A percentile compares a stretch with the other conserved stretches of the same genome.
These are phyloP conservation scores for Scutellaria minor DNA, from an alignment of 257 asterid genomes.

Conservation along the genomic window DNA sequence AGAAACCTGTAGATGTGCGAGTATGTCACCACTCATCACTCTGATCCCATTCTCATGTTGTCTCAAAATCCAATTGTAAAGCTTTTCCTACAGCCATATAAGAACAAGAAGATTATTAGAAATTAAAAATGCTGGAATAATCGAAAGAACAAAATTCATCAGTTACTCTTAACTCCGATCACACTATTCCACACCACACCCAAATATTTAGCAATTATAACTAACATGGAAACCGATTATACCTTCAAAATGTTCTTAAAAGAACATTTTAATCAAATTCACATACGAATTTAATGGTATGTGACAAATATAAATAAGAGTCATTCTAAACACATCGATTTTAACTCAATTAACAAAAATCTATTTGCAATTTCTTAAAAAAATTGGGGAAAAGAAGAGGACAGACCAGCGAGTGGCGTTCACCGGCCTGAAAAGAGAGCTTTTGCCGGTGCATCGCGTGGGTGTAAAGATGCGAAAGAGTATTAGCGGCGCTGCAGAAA, in stretches of 20 bases:
- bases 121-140: slow-evolving; percentile 20
- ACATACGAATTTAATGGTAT: not conserved
- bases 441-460: slow-evolving; percentile 91
- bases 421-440: slow-evolving; percentile 91
- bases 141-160: not conserved
- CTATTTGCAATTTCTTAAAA: not conserved
- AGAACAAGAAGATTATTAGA: not conserved
- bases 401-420: slow-evolving; percentile 78
- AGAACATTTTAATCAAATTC: not conserved
- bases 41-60: slow-evolving; percentile 62
- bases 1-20: slow-evolving; percentile 60
- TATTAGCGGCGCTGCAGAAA: slow-evolving; percentile 88
- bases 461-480: slow-evolving; percentile 89
- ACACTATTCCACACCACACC: slow-evolving; percentile 7
- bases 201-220: not conserved
- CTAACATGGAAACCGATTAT: not conserved
- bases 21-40: slow-evolving; percentile 60
- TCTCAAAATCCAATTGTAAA: slow-evolving; percentile 57
- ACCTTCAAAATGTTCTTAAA: not conserved
- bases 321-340: not conserved
- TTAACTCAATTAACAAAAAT: slow-evolving; percentile 9
- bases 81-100: slow-evolving; percentile 54
- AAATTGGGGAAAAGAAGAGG: no score
- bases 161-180: not conserved
- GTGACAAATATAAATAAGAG: not conserved